Conservation (phyloP, 2,329 filamentous ascomycete genomes). For the Aureobasidium sp. region DNA sequence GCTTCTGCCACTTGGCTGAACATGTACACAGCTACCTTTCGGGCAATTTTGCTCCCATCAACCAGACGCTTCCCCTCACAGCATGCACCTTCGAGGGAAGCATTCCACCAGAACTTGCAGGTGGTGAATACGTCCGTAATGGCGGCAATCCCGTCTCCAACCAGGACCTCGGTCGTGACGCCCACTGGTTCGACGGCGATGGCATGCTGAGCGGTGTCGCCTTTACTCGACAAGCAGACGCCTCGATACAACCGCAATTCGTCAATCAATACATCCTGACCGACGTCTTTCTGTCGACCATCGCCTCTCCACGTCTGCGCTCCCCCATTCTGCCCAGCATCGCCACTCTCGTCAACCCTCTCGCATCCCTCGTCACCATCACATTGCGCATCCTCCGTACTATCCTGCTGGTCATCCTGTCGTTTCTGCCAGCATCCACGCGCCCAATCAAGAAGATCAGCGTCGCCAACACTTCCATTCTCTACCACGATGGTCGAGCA, state of each 20-base stretch:
- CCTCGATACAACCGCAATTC: slow-evolving; percentile 52
- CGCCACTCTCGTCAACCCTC: slow-evolving; percentile 55
- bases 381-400: slow-evolving; percentile 50
- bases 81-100: slow-evolving; percentile 51
- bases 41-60: slow-evolving; percentile 64
- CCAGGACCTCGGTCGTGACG: slow-evolving; percentile 52
- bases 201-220: slow-evolving; percentile 65
- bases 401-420: slow-evolving; percentile 51
- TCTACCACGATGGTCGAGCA: slow-evolving; percentile 63
- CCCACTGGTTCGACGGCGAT: slow-evolving; percentile 70
- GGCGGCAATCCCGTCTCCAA: slow-evolving; percentile 62
- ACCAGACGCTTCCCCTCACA: slow-evolving; percentile 48
- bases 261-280: slow-evolving; percentile 65
- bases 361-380: slow-evolving; percentile 48
- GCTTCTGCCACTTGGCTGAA: not conserved
- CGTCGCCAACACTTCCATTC: slow-evolving; percentile 60
- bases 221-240: slow-evolving; percentile 44
- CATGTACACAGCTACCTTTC: slow-evolving; percentile 49
- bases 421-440: slow-evolving; percentile 49
- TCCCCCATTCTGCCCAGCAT: slow-evolving; percentile 61
- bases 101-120: slow-evolving; percentile 59
- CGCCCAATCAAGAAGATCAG: slow-evolving; percentile 59
- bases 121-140: slow-evolving; percentile 66
- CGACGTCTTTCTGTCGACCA: slow-evolving; percentile 54
- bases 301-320: slow-evolving; percentile 41